phyloP scores from a whole-genome alignment of 2,329 filamentous ascomycete genomes.

The Atkinsonella texensis region DNA sequence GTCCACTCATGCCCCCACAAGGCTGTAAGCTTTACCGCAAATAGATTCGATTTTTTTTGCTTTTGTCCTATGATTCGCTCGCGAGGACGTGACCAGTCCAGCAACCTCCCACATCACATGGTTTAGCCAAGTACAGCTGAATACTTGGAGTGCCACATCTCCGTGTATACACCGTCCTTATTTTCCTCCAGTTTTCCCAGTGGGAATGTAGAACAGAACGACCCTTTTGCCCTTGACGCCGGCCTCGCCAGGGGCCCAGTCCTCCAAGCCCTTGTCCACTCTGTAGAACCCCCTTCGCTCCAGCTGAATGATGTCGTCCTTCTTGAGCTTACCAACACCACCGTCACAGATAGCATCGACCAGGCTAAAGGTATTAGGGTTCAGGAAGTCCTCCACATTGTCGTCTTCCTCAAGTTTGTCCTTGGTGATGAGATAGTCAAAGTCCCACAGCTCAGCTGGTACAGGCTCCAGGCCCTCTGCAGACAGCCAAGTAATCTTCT shows the following conservation, averaged over 20 bases:
- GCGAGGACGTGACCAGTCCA: no score
- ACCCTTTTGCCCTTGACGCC: conserved; percentile 34
- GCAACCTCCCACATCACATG: no score
- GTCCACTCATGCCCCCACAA: neutral
- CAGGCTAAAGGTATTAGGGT: conserved; percentile 60
- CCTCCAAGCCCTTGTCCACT: conserved; percentile 53
- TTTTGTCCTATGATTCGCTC: no score
- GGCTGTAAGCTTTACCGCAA: neutral
- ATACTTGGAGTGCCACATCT: neutral
- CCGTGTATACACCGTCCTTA: neutral
- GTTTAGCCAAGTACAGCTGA: no score
- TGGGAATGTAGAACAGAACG: conserved; percentile 46
- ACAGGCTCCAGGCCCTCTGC: conserved; percentile 64
- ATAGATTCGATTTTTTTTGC: no score
- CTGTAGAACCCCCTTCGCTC: conserved; percentile 89
- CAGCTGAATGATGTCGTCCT: conserved; percentile 87
- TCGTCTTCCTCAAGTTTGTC: conserved; percentile 88
- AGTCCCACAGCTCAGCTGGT: conserved; percentile 79
- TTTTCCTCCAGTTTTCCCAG: conserved; percentile 25
- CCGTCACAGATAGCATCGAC: conserved; percentile 68
- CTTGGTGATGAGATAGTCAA: conserved; percentile 91
- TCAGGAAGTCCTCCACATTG: conserved; percentile 72
- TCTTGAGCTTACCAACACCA: conserved; percentile 67
- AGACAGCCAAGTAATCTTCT: conserved; percentile 93
- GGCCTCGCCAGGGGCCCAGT: conserved; percentile 39